A percentile compares a stretch with the other conserved stretches of the same genome.
These are phyloP conservation scores for Septoria linicola DNA, from an alignment of 2,329 filamentous ascomycete genomes.

Conservation along the genomic window DNA sequence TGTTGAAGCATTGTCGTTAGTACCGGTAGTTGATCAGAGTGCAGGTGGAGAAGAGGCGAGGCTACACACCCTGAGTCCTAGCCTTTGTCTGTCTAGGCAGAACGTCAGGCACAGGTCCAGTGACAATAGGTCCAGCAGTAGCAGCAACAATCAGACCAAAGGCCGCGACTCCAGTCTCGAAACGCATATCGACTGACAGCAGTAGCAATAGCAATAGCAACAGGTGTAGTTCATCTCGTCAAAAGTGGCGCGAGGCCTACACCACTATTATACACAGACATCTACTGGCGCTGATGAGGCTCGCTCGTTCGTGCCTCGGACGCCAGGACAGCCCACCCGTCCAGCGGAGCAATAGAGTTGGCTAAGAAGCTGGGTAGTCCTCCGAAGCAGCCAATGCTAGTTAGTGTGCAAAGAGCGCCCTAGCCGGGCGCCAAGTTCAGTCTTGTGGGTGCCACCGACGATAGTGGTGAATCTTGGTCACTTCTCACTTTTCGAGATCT, in stretches of 20 bases:
- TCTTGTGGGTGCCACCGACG: conserved; percentile 2
- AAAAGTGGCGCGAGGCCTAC: neutral
- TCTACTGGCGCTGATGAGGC: too few species aligned
- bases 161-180: neutral
- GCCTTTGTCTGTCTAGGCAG: neutral
- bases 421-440: conserved; percentile 6
- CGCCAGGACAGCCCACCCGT: neutral
- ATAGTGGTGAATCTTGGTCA: neutral
- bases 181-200: neutral
- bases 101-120: neutral
- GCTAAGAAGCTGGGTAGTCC: neutral
- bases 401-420: neutral
- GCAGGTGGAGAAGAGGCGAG: too few species aligned
- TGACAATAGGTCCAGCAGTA: neutral
- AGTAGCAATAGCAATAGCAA: neutral
- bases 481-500: neutral
- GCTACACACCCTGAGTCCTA: neutral
- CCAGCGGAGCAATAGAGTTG: neutral
- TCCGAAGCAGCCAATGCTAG: neutral
- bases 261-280: neutral
- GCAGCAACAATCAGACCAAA: neutral
- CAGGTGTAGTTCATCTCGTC: too few species aligned
- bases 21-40: neutral
- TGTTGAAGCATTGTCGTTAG: conserved; percentile 1
- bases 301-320: conserved; percentile 2